phyloP scores from a whole-genome alignment of 2,329 filamentous ascomycete species.

The Calonectria naviculata region DNA sequence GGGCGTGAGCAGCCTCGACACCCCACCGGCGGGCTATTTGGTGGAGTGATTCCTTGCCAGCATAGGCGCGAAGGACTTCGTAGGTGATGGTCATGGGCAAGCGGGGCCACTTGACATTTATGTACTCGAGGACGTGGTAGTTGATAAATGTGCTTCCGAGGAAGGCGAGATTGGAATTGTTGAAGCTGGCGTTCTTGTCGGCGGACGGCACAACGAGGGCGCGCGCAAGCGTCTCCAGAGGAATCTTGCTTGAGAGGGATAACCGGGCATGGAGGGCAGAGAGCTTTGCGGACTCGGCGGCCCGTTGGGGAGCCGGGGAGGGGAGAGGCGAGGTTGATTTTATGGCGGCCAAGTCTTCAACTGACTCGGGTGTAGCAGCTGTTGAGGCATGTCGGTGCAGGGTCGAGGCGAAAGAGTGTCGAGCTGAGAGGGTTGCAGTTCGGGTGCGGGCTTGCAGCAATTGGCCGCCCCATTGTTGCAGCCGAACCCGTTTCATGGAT shows the following conservation, averaged over 20 bases:
- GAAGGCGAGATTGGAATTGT: conserved; percentile 86
- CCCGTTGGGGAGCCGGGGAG: conserved; percentile 76
- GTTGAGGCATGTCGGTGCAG: conserved; percentile 46
- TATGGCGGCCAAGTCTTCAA: conserved; percentile 30
- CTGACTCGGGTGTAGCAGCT: conserved; percentile 35
- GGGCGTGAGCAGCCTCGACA: conserved; percentile 86
- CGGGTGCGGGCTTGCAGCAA: conserved; percentile 48
- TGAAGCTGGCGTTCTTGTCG: conserved; percentile 82
- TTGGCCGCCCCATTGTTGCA: conserved; percentile 54
- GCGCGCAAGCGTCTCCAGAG: conserved; percentile 86
- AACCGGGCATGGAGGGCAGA: conserved; percentile 92
- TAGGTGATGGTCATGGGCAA: conserved; percentile 90
- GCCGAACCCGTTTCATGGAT: conserved; percentile 56
- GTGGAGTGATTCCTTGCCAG: conserved; percentile 79
- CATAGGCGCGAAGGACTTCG: conserved; percentile 86
- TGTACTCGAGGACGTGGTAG: conserved; percentile 89
- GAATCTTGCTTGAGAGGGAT: conserved; percentile 82
- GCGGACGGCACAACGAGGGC: conserved; percentile 88
- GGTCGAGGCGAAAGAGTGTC: conserved; percentile 39
- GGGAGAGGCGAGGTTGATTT: conserved; percentile 60
- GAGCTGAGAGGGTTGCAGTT: conserved; percentile 26
- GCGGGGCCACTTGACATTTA: conserved; percentile 90
- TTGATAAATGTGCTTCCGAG: conserved; percentile 86
- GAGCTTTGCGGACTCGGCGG: conserved; percentile 84
- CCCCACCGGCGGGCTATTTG: conserved; percentile 88